Evolutionary conservation across 1,284 basidiomycete species (phyloP), one percentile per base, ranked within the genome.

Genomic region (Ganoderma sp.): DNA sequence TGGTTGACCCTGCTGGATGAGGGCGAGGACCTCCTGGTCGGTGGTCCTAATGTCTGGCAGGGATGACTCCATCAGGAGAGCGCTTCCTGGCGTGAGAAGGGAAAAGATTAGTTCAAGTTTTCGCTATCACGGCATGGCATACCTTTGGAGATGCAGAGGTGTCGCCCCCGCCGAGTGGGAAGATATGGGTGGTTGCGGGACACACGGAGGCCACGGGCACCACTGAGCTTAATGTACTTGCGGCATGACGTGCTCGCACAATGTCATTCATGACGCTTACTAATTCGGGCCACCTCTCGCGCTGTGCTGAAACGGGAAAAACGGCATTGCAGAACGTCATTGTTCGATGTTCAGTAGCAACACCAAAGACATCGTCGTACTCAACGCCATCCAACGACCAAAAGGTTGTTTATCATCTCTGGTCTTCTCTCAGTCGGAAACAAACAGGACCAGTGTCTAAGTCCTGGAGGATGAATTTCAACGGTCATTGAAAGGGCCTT

Each of bases 1-100:
- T 17, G 69, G 61, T 22, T 43, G 48, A 12, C 66, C 69, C 28
- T 67, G 61, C 12, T 61, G 63, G 14, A 70, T 32, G 1, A 70
- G 50, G 17, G 56, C 57, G 15, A 66, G 14, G n/a, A 70, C 57
- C 14, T 67, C 66, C 22, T 54, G 48, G 37, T 65, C 64, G 48
- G 22, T 50, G 56, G 67, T 42, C 25, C 61, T 60, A 5, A 34
- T 10, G 12, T 59, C 58, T 17, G 41, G 12, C 58, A 43, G 28
- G 58, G 37, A 39, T 34, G 57, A 25, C 32, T 59, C 39, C 39
- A 41, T 34, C 32, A 32, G 32, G 45, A 22, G 17, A 34, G 12
- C 32, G 19, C 37, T 34, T n/a, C 4, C 17, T 19, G 56, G 17
- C 34, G 39, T 39, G n/a, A n/a, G 19, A 58, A 58, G 32, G 12